phyloP scores from a whole-genome alignment of 306 rosid genomes.

The Coriaria nepalensis region DNA sequence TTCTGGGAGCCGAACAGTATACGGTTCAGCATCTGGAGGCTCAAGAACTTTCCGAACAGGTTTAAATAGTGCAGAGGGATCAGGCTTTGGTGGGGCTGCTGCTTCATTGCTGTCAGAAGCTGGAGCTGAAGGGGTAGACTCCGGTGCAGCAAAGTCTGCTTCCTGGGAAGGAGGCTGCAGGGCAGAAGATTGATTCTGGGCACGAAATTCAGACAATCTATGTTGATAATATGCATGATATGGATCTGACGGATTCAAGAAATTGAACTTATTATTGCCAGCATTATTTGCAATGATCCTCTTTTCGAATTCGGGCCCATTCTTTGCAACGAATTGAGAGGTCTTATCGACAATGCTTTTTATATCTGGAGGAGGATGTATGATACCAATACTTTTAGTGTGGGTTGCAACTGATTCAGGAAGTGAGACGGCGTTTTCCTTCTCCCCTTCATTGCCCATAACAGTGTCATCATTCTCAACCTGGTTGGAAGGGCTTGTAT shows the following conservation, averaged over 20 bases:
- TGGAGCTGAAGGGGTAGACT: slow-evolving; percentile 21
- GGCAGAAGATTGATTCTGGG: slow-evolving; percentile 51
- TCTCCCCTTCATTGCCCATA: slow-evolving; percentile 22
- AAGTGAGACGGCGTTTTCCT: slow-evolving; percentile 22
- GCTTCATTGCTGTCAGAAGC: slow-evolving; percentile 36
- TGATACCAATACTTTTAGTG: slow-evolving; percentile 85
- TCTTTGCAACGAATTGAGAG: slow-evolving; percentile 73
- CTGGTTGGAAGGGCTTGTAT: slow-evolving; percentile 42
- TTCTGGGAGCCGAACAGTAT: slow-evolving; percentile 88
- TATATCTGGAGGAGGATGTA: slow-evolving; percentile 83
- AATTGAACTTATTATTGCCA: slow-evolving; percentile 71
- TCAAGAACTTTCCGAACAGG: slow-evolving; percentile 59
- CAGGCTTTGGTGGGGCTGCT: slow-evolving; percentile 27
- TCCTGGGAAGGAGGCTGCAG: slow-evolving; percentile 28
- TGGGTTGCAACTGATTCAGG: slow-evolving; percentile 61
- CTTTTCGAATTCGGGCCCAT: slow-evolving; percentile 82
- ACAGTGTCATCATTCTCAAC: slow-evolving; percentile 19
- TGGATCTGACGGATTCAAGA: slow-evolving; percentile 55
- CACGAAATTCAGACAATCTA: slow-evolving; percentile 64
- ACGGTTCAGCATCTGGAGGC: slow-evolving; percentile 92
- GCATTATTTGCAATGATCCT: slow-evolving; percentile 75
- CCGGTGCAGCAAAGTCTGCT: slow-evolving; percentile 34
- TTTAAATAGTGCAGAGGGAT: slow-evolving; percentile 55
- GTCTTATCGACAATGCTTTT: slow-evolving; percentile 89
- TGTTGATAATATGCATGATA: slow-evolving; percentile 92